These are phyloP conservation scores for Jackrogersella minutella DNA, from an alignment of 495 filamentous ascomycete species.

Conservation along the genomic window DNA sequence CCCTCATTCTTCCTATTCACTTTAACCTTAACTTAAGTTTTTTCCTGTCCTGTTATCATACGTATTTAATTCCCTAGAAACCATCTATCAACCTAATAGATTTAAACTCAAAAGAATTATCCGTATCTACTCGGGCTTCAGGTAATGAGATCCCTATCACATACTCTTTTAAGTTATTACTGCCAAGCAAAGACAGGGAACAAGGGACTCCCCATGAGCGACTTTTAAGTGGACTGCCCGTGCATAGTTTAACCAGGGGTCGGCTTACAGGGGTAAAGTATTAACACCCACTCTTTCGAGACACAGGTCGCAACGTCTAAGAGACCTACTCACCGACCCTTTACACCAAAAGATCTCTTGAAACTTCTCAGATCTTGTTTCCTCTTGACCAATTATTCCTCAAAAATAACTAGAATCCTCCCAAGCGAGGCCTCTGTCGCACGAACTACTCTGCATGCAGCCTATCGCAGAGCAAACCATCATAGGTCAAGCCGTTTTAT, in stretches of 20 bases:
- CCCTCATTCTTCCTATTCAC: not conserved
- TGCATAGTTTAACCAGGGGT: conserved; percentile 44
- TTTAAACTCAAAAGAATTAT: not conserved
- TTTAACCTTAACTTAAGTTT: not conserved
- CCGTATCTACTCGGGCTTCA: not conserved
- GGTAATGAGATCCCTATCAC: conserved; percentile 9
- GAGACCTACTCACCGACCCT: conserved; percentile 43
- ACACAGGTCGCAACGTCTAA: conserved; percentile 57
- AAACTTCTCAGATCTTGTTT: conserved; percentile 42
- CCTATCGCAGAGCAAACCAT: conserved; percentile 30
- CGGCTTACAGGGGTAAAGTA: conserved; percentile 38
- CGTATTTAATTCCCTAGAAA: conserved; percentile 20
- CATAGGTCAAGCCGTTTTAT: not conserved
- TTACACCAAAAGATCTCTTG: conserved; percentile 35
- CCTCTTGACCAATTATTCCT: conserved; percentile 37
- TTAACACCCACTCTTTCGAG: conserved; percentile 49
- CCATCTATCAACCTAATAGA: too few species aligned
- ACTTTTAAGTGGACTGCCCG: conserved; percentile 24
- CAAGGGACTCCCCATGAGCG: conserved; percentile 13
- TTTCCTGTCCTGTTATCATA: too few species aligned
- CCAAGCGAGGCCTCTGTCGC: conserved; percentile 28
- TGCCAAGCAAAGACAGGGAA: conserved; percentile 32
- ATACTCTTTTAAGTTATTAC: conserved; percentile 35
- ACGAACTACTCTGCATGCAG: conserved; percentile 16
- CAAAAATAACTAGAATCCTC: conserved; percentile 12